Conservation (phyloP, 2,329 filamentous ascomycete genomes). For the Arthroderma sp. region DNA sequence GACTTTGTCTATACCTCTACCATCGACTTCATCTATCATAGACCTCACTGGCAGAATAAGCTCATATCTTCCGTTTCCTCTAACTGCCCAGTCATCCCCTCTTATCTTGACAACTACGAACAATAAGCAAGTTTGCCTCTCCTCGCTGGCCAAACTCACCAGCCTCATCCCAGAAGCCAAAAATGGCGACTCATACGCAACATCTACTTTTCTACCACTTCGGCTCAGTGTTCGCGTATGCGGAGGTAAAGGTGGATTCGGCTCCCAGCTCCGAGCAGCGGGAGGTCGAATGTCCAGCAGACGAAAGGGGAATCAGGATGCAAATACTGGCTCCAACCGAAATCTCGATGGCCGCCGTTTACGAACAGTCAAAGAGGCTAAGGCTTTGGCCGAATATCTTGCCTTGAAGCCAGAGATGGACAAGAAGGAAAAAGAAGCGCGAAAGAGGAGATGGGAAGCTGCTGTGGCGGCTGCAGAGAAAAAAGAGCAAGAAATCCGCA, state of each 20-base stretch:
- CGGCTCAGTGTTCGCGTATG: slow-evolving; percentile 67
- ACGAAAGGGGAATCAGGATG: slow-evolving; percentile 71
- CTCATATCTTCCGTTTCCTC: slow-evolving; percentile 46
- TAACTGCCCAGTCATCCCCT: slow-evolving; percentile 38
- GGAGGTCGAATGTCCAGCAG: slow-evolving; percentile 97
- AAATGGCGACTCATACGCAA: slow-evolving; percentile 22
- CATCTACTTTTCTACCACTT: slow-evolving; percentile 65
- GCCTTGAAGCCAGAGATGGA: slow-evolving; percentile 98
- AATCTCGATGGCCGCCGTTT: slow-evolving; percentile 85
- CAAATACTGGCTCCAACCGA: slow-evolving; percentile 79
- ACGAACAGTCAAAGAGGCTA: slow-evolving; percentile 87
- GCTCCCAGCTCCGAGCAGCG: slow-evolving; percentile 88
- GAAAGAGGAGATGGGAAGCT: slow-evolving; percentile 69
- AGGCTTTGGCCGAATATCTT: slow-evolving; percentile 86
- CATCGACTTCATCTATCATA: slow-evolving; percentile 51
- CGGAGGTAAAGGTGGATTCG: slow-evolving; percentile 95
- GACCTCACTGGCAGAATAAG: slow-evolving; percentile 55
- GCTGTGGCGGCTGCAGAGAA: slow-evolving; percentile 75
- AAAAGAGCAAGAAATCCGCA: slow-evolving; percentile 69
- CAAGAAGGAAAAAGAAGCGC: slow-evolving; percentile 76
- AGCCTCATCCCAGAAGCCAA: slow-evolving; percentile 44
- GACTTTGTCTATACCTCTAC: slow-evolving; percentile 67
- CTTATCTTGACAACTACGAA: slow-evolving; percentile 72
- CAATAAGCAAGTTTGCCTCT: slow-evolving; percentile 54
- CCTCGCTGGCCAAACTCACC: slow-evolving; percentile 46